Evolutionary conservation across 345 rosid genomes (phyloP), one percentile per base, ranked within the genome.

Genomic region (Tarenaya hassleriana): DNA sequence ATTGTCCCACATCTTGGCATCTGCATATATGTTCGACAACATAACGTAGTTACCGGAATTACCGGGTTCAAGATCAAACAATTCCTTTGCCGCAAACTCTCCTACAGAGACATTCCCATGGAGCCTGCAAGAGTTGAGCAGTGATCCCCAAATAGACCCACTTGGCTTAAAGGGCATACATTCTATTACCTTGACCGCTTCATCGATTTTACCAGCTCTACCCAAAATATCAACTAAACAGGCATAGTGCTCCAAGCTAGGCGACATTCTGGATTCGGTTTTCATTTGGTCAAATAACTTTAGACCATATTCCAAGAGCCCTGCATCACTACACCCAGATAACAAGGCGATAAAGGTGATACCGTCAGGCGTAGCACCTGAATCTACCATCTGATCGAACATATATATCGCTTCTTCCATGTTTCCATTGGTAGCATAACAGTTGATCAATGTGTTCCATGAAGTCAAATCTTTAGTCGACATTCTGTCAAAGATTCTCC

Each of bases 41-140:
- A 81, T 63, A 31, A 81, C 84, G 39, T 78, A 81, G 69, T 76
- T 81, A 49, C 82, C 84, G 27, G 73, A 63, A 50, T 78, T 75
- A 16, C 44, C 47, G 14, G 88, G 82, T 45, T 81, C 88, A n/a
- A 78, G 55, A 51, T 53, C 75, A 58, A 81, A 78, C 59, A 81
- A 67, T 49, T 63, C 48, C 35, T 58, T 55, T 0, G 78, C 80
- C 1, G 72, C 75, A 52, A 56, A 18, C 56, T 78, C 79, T 47
- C 62, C 71, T 33, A 67, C 58, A 8, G 14, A 17, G 1, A 67
- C 66, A 47, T 72, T 72, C 40, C 67, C 54, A 15, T 71, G 74
- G 20, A 68, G 71, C 37, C 71, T 66, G 31, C 77, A 71, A 16
- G 88, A 69, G 60, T 75, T 77, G 9, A 81, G 69, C 33, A 81